Percentiles rank a stretch among this genome's conserved stretches.
These are phyloP conservation scores for Podaxis rugospora DNA, from an alignment of 768 basidiomycete species.

Conservation along the genomic window DNA sequence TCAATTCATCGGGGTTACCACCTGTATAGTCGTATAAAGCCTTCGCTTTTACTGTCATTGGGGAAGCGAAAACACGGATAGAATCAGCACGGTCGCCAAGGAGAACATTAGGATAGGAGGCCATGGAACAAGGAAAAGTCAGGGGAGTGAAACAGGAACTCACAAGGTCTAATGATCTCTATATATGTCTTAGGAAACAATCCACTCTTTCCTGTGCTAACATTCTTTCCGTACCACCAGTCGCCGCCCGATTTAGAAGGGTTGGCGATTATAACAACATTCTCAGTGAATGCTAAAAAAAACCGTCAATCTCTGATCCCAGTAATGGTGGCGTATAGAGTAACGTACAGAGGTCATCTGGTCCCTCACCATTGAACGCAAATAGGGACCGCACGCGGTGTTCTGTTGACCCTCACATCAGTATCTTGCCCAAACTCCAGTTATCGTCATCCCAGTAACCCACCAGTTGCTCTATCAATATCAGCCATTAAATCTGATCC, in stretches of 20 bases:
- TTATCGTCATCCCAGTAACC: constrained; percentile 18
- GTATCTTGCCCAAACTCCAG: constrained; percentile 5
- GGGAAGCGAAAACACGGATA: constrained; percentile 3
- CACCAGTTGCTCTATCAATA: constrained; percentile 63
- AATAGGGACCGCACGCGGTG: constrained; percentile 78
- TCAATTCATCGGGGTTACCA: constrained; percentile 72
- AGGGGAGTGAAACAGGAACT: constrained; percentile 20
- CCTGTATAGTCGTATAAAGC: constrained; percentile 79
- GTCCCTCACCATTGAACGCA: constrained; percentile 79
- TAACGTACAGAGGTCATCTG: constrained; percentile 80
- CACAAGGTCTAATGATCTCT: constrained; percentile 64
- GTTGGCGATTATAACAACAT: constrained; percentile 72
- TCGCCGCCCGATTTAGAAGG: constrained; percentile 83
- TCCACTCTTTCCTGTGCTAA: constrained; percentile 65
- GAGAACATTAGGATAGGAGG: not conserved
- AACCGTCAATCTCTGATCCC: not conserved
- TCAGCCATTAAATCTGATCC: constrained; percentile 59
- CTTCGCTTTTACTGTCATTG: constrained; percentile 54
- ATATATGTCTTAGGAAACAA: constrained; percentile 92
- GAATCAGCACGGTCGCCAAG: not conserved
- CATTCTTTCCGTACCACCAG: constrained; percentile 88
- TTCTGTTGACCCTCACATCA: constrained; percentile 37
- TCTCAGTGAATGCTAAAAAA: constrained; percentile 69
- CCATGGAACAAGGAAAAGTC: not conserved
- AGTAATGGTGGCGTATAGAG: not conserved